Base-by-base conservation (phyloP, 1,284 basidiomycete species). In the Heliocybe sulcata region DNA sequence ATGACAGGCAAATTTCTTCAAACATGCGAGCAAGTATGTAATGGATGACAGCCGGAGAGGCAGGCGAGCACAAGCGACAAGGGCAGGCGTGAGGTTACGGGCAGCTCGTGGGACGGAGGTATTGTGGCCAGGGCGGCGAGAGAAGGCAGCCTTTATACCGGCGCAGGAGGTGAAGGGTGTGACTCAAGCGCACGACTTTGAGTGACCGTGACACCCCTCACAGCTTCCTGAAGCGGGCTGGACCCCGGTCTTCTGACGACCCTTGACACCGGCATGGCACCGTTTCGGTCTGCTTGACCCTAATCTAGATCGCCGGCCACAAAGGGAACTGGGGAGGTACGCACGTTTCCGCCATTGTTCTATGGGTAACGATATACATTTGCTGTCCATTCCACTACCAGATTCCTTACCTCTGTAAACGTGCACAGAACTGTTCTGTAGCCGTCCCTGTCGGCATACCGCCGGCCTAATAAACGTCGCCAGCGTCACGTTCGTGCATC, bases 1-100 rank as follows among this genome's bases (percentile, higher is more conserved):
- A 89, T 54, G 78, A 72, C 56, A 89, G 76, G 65, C 85, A 89
- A 63, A 83, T 75, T 73, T 89, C 85, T 76, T 87, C 81, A 68
- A 85, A 88, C 85, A 89, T 89, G 64, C 35, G 49, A 22, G 14
- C 14, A 29, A 49, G 27, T 23, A 22, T 49, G 47, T 49, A 49
- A 49, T 52, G 29, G 19, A 8, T 23, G 9, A 8, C 12, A 23
- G 27, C 20, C 27, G 51, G 12, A 26, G 14, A 33, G 51, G 27
- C 33, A 6, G 26, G 33, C 4, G 25, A 35, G 33, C 22, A 26
- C 51, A 29, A 22, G 33, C 19, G 22, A 35, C 49, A 25, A 20
- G 11, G 12, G 33, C 3, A 16, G 12, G 51, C 29, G 33, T 52
- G 3, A 35, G 31, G 10, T 6, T 31, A 12, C 20, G n/a, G 33